Evolutionary conservation across 2,329 filamentous ascomycete species (phyloP).

Genomic region (Pseudohalonectria lignicola): DNA sequence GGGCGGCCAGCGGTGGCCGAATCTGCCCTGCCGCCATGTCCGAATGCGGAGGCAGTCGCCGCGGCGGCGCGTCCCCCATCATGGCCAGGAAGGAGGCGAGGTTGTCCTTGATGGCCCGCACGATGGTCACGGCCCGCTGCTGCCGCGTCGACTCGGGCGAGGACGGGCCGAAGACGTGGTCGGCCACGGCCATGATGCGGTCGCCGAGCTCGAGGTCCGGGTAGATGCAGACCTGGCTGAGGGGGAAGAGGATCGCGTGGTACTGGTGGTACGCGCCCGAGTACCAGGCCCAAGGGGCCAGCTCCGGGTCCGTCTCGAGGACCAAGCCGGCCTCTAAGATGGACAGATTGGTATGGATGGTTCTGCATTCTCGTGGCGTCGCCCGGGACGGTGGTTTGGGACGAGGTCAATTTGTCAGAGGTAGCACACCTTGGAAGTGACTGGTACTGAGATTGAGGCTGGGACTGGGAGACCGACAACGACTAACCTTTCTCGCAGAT

Average conservation of each 20-base stretch:
- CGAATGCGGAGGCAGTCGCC: too few relatives aligned
- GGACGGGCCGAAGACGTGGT: not conserved
- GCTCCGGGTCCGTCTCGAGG: not conserved
- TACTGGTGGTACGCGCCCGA: slow-evolving; percentile 1
- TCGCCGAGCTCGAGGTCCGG: not conserved
- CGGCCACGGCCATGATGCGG: not conserved
- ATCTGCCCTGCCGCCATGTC: too few relatives aligned
- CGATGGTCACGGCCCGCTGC: not conserved
- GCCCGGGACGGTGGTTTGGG: too few relatives aligned
- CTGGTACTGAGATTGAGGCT: too few relatives aligned
- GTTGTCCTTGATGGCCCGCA: not conserved
- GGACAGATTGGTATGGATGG: not conserved
- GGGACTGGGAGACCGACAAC: too few relatives aligned
- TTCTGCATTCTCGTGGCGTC: not conserved
- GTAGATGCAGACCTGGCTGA: not conserved
- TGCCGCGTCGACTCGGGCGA: not conserved
- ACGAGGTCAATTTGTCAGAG: too few relatives aligned
- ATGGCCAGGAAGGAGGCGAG: not conserved
- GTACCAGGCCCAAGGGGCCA: not conserved
- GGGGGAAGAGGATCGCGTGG: not conserved
- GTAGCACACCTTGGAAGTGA: too few relatives aligned
- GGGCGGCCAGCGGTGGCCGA: too few relatives aligned
- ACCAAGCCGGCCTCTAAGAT: not conserved
- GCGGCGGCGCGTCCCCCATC: not conserved
- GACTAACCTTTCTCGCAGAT: not conserved